Base-by-base conservation (phyloP, 208 protist genomes). In the Borovskyia barvae region DNA sequence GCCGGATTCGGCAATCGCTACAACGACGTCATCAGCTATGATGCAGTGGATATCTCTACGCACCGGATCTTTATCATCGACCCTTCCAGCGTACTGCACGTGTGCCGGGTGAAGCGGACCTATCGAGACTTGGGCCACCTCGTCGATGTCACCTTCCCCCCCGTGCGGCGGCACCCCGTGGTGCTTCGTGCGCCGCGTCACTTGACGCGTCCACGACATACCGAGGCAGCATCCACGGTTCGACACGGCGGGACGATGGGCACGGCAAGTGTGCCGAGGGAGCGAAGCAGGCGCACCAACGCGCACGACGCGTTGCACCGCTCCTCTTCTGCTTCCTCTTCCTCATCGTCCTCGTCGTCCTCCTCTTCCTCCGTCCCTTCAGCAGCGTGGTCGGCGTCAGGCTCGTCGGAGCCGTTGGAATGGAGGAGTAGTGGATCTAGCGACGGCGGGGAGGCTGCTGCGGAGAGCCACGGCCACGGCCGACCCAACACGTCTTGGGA, bases 1-100 rank as follows among this genome's bases (percentile, higher is more conserved):
- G 91, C 88, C 9, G 93, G 90, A 0, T 97, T 97, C 53, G 93
- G 93, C 17, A 97, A 97, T 55, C 83, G 93, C 49, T 72, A 82
- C 59, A 94, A 77, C 49, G 93, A 97, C 58, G 72, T 88, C n/a
- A 72, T 89, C 35, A 88, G 85, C 66, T 97, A 97, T 75, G 64
- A 73, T 20, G 82, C 82, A 8, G 87, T 81, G 12, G 62, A 74
- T 12, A 86, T 97, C 28, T 78, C 83, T n/a, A 54, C 64, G 47
- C 78, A 90, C 58, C 83, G 82, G 48, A 91, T 94, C 30, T 97
- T 94, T 46, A 87, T 95, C 32, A 92, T 97, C 25, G 86, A 96
- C 60, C 65, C 82, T 1, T 72, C 81, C 1, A 91, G 85, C 48
- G 72, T 80, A 20, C 66, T 96, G 33, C 72, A 89, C 43, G 81